Conservation (phyloP, 2,329 filamentous ascomycete genomes). For the Podosphaera fusca region DNA sequence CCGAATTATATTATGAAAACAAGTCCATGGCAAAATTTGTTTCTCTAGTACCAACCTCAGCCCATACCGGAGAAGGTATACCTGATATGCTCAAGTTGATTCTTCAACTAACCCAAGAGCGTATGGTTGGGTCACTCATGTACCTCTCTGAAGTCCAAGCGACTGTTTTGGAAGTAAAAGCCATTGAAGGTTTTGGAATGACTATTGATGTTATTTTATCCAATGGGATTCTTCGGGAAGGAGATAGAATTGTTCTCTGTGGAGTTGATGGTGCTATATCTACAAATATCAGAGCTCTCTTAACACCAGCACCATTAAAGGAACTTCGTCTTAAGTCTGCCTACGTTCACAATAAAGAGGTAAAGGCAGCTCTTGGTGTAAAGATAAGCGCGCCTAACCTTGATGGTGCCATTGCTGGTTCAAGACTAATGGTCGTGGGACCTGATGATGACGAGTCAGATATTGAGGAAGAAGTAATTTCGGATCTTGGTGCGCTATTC, state of each 20-base stretch:
- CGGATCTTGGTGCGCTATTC: conserved; percentile 75
- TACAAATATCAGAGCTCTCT: conserved; percentile 81
- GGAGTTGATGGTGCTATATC: conserved; percentile 91
- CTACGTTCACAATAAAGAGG: conserved; percentile 98
- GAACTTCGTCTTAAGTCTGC: conserved; percentile 86
- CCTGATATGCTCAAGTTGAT: conserved; percentile 97
- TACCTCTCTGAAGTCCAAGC: conserved; percentile 95
- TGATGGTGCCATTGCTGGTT: conserved; percentile 89
- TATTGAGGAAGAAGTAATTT: conserved; percentile 87
- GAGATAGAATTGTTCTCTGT: conserved; percentile 83
- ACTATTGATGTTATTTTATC: conserved; percentile 94
- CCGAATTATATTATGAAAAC: conserved; percentile 92
- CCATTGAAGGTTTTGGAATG: conserved; percentile 95
- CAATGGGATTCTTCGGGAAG: conserved; percentile 85
- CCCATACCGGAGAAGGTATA: conserved; percentile 96
- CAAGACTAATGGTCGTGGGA: conserved; percentile 78
- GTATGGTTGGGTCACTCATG: conserved; percentile 94
- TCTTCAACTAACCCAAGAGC: conserved; percentile 75
- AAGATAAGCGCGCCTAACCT: conserved; percentile 95
- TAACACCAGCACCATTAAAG: conserved; percentile 81
- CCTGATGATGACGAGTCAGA: conserved; percentile 94
- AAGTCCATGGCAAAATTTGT: conserved; percentile 89
- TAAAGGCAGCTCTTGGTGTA: conserved; percentile 93
- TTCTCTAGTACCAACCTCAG: conserved; percentile 90
- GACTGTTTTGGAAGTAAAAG: conserved; percentile 95